Evolutionary conservation across 805 yeast species (phyloP), one percentile per base, ranked within the genome.

Genomic region (Lipomyces chichibuensis): DNA sequence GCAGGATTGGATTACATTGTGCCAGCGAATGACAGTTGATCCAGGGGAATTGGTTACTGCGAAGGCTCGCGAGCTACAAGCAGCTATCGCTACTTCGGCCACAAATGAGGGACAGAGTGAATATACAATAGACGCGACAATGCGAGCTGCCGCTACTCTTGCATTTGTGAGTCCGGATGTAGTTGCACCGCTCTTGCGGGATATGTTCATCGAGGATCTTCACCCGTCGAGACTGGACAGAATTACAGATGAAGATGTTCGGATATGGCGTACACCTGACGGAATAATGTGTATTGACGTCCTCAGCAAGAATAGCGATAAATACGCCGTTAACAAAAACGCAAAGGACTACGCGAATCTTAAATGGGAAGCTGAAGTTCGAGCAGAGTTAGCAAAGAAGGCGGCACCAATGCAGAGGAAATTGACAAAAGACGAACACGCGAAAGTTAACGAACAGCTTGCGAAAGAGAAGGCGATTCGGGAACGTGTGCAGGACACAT

Each of bases 341-440:
- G 80, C 91, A 0, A 92, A 88, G 75, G 97, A 92, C 74, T 91
- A 91, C 73, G 96, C 89, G 73, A 89, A 93, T 1, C 80, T 85
- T 66, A 87, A 91, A 76, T 94, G 98, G 98, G 99, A 95, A 75
- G 92, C 88, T 72, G 84, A 85, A 61, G 84, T 95, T 39, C 86
- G 94, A 73, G 86, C 87, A 69, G 94, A 92, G 74, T 81, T 92
- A 49, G 87, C 89, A 0, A 72, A 65, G 52, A 62, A 73, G 27
- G 71, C 70, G 2, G 70, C 65, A 7, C 69, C 66, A 2, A 59
- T 68, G 23, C 61, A 65, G 56, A 87, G 84, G 77, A 90, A 89
- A 74, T 80, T 88, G 53, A 83, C 96, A 2, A 88, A 87, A 70
- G 98, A 93, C 74, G 97, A 95, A 67, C 90, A 86, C 69, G 80